These are phyloP conservation scores for Monosporascus sp. DNA, from an alignment of 2,329 filamentous ascomycete genomes.

Conservation along the genomic window DNA sequence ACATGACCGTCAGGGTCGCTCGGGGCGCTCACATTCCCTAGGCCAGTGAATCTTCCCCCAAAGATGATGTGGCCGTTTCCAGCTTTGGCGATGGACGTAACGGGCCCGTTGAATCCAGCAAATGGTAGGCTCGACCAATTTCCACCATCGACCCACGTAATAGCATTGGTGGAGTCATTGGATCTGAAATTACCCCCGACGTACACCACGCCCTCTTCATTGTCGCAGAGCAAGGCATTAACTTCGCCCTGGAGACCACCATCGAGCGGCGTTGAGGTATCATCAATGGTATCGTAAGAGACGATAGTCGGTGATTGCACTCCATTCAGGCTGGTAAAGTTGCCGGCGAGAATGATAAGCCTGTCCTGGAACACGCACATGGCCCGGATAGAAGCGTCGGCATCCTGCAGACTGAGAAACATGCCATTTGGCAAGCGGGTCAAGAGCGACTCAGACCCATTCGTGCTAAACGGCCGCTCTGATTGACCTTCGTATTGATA, in stretches of 20 bases:
- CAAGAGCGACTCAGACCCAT: slow-evolving; percentile 78
- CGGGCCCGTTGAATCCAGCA: slow-evolving; percentile 88
- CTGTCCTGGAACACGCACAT: slow-evolving; percentile 76
- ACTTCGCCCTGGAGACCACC: slow-evolving; percentile 80
- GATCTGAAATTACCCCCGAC: slow-evolving; percentile 82
- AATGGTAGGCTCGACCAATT: slow-evolving; percentile 82
- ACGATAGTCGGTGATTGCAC: slow-evolving; percentile 74
- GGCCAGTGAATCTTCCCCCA: slow-evolving; percentile 80
- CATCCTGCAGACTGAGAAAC: slow-evolving; percentile 66
- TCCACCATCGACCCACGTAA: slow-evolving; percentile 66
- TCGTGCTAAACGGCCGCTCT: slow-evolving; percentile 59
- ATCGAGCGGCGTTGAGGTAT: slow-evolving; percentile 65
- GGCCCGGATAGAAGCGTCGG: slow-evolving; percentile 78
- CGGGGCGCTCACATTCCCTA: slow-evolving; percentile 72
- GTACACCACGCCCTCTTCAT: slow-evolving; percentile 72
- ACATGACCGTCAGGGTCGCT: slow-evolving; percentile 67
- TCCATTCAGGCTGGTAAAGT: slow-evolving; percentile 86
- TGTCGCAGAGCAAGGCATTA: slow-evolving; percentile 76
- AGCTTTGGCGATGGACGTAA: slow-evolving; percentile 76
- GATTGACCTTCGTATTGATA: slow-evolving; percentile 81
- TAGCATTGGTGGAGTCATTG: slow-evolving; percentile 80
- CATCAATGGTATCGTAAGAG: slow-evolving; percentile 69
- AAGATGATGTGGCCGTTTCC: slow-evolving; percentile 84
- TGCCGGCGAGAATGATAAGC: slow-evolving; percentile 75
- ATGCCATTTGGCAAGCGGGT: slow-evolving; percentile 79